Base-by-base conservation (phyloP, 306 rosid species). In the Malus sylvestris region DNA sequence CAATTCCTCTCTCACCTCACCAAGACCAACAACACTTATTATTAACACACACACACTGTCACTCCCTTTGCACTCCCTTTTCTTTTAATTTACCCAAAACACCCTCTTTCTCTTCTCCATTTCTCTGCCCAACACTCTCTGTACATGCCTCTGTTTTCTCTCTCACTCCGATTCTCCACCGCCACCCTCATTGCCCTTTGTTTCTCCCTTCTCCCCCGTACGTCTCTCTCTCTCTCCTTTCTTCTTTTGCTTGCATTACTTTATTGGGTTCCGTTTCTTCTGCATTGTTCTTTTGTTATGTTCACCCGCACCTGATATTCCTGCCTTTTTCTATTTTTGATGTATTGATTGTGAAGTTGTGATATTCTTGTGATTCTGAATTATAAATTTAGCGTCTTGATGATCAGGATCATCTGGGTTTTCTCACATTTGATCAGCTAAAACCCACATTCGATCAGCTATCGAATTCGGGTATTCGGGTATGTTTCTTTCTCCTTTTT, bases 321-420 rank as follows among this genome's bases (percentile, higher is more conserved):
- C 51, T 30, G 35, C n/a, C 1, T 20, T 20, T 42, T 19, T 27
- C 29, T 68, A 14, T 68, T 68, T 33, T 25, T 29, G 49, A 68
- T 68, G 14, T 38, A 42, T 69, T 16, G 29, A 5, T 19, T 18
- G 71, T 32, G 16, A 49, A 46, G 49, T 45, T 59, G 68, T 14
- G 33, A 33, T 67, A 40, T 44, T 44, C 67, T 55, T 74, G 42
- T 80, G 58, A 68, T 73, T 67, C 35, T 67, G 52, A 42, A 65
- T 76, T 52, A 32, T 57, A 71, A 67, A 70, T 74, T 78, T 75
- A 61, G 80, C n/a, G 53, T 75, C 35, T 71, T 51, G 73, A 67
- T 30, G 73, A 76, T 76, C 87, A 71, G 53, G 76, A 29, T 13
- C 49, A 45, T 30, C 69, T 61, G 79, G 85, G 69, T 42, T 78